A percentile compares a stretch with the other conserved stretches of the same genome.
phyloP scores from a whole-genome alignment of 2,329 filamentous ascomycete species.

The Fusarium nodosum region DNA sequence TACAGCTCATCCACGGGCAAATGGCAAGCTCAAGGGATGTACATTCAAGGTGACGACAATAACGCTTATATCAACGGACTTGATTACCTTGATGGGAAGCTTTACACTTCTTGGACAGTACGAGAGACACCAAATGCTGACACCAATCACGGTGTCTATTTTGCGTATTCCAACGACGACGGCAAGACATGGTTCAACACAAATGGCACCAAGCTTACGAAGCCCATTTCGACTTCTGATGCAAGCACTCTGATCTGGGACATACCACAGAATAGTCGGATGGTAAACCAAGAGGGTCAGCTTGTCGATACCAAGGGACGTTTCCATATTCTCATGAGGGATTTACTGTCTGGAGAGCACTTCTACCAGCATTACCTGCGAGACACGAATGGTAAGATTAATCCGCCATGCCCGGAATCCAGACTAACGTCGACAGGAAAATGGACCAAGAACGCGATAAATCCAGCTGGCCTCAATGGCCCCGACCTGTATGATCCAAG shows the following conservation, averaged over 20 bases:
- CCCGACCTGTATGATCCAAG: constrained; percentile 36
- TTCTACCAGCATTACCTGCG: constrained; percentile 36
- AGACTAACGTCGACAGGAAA: constrained; percentile 2
- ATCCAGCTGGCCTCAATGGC: constrained; percentile 21
- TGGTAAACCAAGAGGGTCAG: constrained; percentile 40
- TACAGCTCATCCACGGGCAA: constrained; percentile 35
- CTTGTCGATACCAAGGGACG: constrained; percentile 25
- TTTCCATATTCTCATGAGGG: constrained; percentile 37
- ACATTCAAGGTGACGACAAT: constrained; percentile 35
- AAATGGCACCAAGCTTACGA: constrained; percentile 15
- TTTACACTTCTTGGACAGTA: constrained; percentile 40
- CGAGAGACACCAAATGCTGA: constrained; percentile 36
- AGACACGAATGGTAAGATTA: neutral
- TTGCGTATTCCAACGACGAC: constrained; percentile 39
- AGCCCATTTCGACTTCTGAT: constrained; percentile 29
- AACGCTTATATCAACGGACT: constrained; percentile 40
- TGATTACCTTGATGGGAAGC: constrained; percentile 25
- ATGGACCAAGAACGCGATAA: constrained; percentile 38
- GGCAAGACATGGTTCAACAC: constrained; percentile 36
- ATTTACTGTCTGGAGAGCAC: constrained; percentile 23
- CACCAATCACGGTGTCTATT: constrained; percentile 38
- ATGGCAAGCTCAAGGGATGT: constrained; percentile 36
- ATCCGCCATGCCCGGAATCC: fast-evolving
- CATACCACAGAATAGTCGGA: constrained; percentile 35
- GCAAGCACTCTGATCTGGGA: constrained; percentile 30